Base-by-base conservation (phyloP, 2,329 filamentous ascomycete species). In the Alternaria arbusti region DNA sequence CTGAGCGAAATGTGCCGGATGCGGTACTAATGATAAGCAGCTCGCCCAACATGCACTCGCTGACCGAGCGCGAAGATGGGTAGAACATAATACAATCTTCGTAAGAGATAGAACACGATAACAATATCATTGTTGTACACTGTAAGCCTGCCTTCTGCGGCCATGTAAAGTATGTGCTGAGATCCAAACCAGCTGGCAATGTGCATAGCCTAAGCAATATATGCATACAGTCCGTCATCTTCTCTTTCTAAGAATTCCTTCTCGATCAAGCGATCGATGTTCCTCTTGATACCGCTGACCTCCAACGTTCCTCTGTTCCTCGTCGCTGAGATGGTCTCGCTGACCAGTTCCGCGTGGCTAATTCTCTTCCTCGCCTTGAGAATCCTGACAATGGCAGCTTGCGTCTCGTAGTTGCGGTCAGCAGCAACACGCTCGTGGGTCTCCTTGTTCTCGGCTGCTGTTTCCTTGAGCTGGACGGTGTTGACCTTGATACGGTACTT, bases 401-500 rank as follows among this genome's bases (percentile, higher is more conserved):
- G 96, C 0, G 94, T 97, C 83, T 99, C 96, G 74, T 96, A 97
- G 75, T 97, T 93, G 54, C 96, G 86, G 77, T 99, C 96, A 56
- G 92, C 91, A 0, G 90, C 90, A 5, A 99, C 93, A 46, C 93
- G 88, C 80, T 97, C 91, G 80, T 98, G 94, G 1, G 94, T 98
- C 72, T 91, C 93, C 80, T 94, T 92, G 82, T 97, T 97, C 82
- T 99, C 96, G 75, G 95, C 91, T 73, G 91, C 92, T 1, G 96
- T 98, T 82, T 99, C 96, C 82, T 96, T 96, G 54, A 97, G 87
- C 81, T 99, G 96, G 71, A 99, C 96, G 81, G 97, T 95, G 82
- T 98, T 99, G 84, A 99, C 97, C 84, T 99, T 99, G 82, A 99
- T 90, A 60, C 94, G 89, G 80, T 92, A 91, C 80, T 96, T 97